Percentiles rank a stretch among this genome's conserved stretches.
Conservation (phyloP, 1,284 basidiomycete species). For the Coniophora puteana region DNA sequence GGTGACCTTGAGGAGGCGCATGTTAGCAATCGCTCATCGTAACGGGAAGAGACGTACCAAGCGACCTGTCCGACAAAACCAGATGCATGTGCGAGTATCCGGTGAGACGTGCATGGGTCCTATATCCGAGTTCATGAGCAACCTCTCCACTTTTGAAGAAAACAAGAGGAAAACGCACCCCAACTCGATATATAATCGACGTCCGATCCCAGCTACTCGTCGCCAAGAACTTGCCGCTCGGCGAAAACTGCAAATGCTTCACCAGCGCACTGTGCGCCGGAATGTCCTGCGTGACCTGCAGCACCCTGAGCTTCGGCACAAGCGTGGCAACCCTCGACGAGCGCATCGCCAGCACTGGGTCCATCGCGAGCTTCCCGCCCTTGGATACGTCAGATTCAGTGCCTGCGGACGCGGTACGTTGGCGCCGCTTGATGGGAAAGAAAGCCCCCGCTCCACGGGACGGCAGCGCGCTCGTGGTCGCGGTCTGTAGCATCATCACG, state of each 20-base stretch:
- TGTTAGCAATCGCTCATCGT: background rate
- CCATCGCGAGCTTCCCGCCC: background rate
- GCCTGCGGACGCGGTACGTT: constrained; percentile 27
- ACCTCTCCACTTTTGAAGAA: background rate
- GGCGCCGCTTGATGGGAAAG: too few species aligned
- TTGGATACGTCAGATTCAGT: background rate
- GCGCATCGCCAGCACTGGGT: constrained; percentile 17
- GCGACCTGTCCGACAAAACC: constrained; percentile 73
- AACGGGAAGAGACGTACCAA: constrained; percentile 39
- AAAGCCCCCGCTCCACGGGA: too few species aligned
- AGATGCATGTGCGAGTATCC: constrained; percentile 59
- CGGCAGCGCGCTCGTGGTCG: too few species aligned
- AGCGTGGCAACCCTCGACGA: constrained; percentile 35
- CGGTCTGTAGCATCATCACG: constrained; percentile 34
- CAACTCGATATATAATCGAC: constrained; percentile 43
- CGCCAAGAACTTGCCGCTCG: constrained; percentile 43
- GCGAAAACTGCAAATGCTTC: constrained; percentile 45
- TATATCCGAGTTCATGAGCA: background rate
- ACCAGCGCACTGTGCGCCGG: constrained; percentile 43
- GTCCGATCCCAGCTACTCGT: constrained; percentile 46
- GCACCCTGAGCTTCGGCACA: constrained; percentile 34
- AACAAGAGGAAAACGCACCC: constrained; percentile 21
- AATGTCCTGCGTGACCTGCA: constrained; percentile 36
- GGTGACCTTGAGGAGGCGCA: constrained; percentile 47
- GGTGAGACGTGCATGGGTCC: constrained; percentile 33